Evolutionary conservation across 2,329 filamentous ascomycete species (phyloP).

Genomic region (Aaosphaeria pasadenensis): DNA sequence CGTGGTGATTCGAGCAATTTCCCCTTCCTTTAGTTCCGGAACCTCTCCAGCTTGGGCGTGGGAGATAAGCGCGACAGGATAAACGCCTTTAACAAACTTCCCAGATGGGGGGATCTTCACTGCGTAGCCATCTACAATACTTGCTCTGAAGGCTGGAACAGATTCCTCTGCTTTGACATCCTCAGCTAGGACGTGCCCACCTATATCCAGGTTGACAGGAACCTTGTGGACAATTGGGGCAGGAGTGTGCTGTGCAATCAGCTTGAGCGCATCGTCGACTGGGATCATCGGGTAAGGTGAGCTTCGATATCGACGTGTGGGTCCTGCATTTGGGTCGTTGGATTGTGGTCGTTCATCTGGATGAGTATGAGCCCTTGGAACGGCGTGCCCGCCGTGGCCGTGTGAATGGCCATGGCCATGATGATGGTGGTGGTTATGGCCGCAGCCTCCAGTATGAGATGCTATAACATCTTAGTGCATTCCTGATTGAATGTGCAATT

Average conservation of each 20-base stretch:
- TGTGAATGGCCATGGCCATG: slow-evolving; percentile 62
- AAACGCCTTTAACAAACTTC: slow-evolving; percentile 67
- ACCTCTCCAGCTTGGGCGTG: slow-evolving; percentile 75
- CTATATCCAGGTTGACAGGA: slow-evolving; percentile 62
- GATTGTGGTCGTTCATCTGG: slow-evolving; percentile 56
- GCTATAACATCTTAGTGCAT: too few relatives aligned
- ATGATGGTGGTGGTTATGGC: slow-evolving; percentile 37
- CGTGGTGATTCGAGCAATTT: slow-evolving; percentile 89
- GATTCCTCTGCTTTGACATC: slow-evolving; percentile 77
- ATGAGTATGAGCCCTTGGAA: slow-evolving; percentile 66
- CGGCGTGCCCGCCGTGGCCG: slow-evolving; percentile 52
- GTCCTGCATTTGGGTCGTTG: slow-evolving; percentile 59
- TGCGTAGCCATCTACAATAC: slow-evolving; percentile 96
- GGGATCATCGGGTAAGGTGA: slow-evolving; percentile 92
- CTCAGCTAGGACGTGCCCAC: slow-evolving; percentile 77
- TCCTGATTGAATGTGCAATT: too few relatives aligned
- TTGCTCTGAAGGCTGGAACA: slow-evolving; percentile 90
- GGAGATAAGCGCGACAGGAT: slow-evolving; percentile 82
- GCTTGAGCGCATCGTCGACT: slow-evolving; percentile 73
- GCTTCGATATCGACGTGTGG: slow-evolving; percentile 69
- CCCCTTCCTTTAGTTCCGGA: slow-evolving; percentile 63
- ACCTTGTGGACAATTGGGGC: slow-evolving; percentile 54
- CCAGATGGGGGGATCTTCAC: slow-evolving; percentile 32
- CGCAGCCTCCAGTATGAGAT: slow-evolving; percentile 3
- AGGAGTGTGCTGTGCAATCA: slow-evolving; percentile 74